Base-by-base conservation (phyloP, 805 yeast genomes). In the Zygosaccharomyces bisporus region DNA sequence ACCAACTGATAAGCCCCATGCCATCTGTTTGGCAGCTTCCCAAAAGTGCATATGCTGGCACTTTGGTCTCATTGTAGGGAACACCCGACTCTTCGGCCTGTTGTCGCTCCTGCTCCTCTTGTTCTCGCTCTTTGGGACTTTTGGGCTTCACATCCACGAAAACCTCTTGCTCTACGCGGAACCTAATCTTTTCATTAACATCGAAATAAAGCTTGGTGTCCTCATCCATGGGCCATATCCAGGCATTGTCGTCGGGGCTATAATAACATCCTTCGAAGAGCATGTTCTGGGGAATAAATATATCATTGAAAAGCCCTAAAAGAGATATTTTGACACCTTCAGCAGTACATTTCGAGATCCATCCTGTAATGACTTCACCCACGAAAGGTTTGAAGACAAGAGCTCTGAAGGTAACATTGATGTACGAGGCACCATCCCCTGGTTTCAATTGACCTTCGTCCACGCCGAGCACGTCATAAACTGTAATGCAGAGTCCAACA, bases 21-120 rank as follows among this genome's bases (percentile, higher is more conserved):
- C 99, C 99, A 58, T 89, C 96, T 3, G 88, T 80, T 63, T 89
- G 96, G 63, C 97, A 89, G 51, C 95, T 85, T 13, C 91, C 98
- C 21, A 86, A 66, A 20, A 91, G 67, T 7, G 88, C 86, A 67
- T 88, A 90, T 12, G 96, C 88, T 8, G 96, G 93, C 43, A 74
- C 74, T 49, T 72, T 76, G 25, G 50, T 54, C 18, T 63, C 58
- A 21, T 58, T 57, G 19, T 58, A 54, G 13, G 50, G 46, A 1
- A 56, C 60, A 10, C 57, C 61, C 20, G 52, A 55, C 16, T 54
- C 52, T 14, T 55, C 56, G 30, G 54, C 57, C 20, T 51, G 51
- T 34, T 49, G 47, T 40, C 53, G 59, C 24, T 51, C 56, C 36
- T 57, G 64, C 34, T 61, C 64, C 35, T 66, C 68, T 12, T 67